Conservation (phyloP, 208 protist genomes). For the Leishmania turanica region DNA sequence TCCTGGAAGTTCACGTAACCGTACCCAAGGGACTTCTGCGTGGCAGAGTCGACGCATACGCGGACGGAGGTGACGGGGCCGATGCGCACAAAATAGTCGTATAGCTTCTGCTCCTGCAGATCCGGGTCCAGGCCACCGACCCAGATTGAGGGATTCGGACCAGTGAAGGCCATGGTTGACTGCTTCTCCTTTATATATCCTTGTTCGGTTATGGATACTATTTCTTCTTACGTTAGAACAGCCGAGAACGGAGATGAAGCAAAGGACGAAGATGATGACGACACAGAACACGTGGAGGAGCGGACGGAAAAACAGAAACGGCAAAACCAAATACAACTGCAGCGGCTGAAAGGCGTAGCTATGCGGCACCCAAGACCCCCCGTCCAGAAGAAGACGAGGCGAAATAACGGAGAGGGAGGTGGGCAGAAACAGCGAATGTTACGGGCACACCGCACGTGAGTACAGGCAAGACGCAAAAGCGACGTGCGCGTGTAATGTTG, state of each 20-base stretch:
- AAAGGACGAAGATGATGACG: constrained; percentile 1
- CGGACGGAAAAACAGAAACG: background rate
- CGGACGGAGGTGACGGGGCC: constrained; percentile 97
- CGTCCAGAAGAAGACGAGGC: background rate
- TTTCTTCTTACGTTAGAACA: background rate
- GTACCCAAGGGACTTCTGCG: constrained; percentile 98
- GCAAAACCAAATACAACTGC: background rate
- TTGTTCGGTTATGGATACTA: background rate
- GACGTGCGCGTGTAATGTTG: background rate
- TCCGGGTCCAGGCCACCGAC: constrained; percentile 97
- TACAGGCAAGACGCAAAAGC: background rate
- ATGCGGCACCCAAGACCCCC: background rate
- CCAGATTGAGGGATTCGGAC: constrained; percentile 96
- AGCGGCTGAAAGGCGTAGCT: background rate
- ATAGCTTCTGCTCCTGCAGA: constrained; percentile 96
- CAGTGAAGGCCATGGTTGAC: constrained; percentile 56
- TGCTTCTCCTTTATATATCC: background rate
- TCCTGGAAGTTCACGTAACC: constrained; percentile 99
- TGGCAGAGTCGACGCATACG: constrained; percentile 97
- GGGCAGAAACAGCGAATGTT: background rate
- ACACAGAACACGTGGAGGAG: background rate
- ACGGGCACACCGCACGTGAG: background rate
- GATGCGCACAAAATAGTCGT: constrained; percentile 98
- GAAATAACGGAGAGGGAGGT: background rate
- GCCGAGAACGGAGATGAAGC: background rate